Conservation (phyloP, 1,139 yeast genomes). For the Geotrichum aggregatum region DNA sequence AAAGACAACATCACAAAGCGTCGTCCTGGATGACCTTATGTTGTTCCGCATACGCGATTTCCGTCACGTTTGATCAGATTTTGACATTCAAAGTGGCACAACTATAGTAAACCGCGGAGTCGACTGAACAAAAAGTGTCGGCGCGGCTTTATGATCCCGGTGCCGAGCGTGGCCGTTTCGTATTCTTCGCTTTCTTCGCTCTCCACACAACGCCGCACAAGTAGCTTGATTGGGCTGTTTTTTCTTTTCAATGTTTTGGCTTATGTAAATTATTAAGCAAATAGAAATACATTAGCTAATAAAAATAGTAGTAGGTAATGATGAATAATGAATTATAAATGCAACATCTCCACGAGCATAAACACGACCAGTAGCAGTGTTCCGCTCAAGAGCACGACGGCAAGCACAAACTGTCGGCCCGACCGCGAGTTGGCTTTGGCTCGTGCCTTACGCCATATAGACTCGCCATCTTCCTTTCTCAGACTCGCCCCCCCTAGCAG, state of each 20-base stretch:
- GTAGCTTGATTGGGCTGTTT: too few species aligned
- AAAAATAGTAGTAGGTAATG: not conserved
- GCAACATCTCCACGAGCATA: not conserved
- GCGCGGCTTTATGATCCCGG: not conserved
- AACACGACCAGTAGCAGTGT: not conserved
- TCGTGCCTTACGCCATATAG: not conserved
- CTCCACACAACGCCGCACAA: not conserved
- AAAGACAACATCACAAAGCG: too few species aligned
- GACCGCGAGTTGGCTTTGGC: not conserved
- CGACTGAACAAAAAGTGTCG: not conserved
- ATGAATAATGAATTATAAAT: not conserved
- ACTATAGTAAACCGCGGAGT: not conserved
- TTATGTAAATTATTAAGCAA: not conserved
- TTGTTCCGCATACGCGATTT: too few species aligned
- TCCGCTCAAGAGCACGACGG: not conserved
- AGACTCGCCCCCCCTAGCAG: not conserved
- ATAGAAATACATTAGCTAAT: not conserved
- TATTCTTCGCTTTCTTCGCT: not conserved
- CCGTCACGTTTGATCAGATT: too few species aligned
- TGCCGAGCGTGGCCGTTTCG: not conserved
- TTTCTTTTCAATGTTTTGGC: too few species aligned
- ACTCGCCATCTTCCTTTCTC: not conserved
- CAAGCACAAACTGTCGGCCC: conserved; percentile 3
- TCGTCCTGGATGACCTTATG: too few species aligned
- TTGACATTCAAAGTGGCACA: too few species aligned